Base-by-base conservation (phyloP, 371 early-diverging fungal genomes). In the Rhizopus arrhizus region DNA sequence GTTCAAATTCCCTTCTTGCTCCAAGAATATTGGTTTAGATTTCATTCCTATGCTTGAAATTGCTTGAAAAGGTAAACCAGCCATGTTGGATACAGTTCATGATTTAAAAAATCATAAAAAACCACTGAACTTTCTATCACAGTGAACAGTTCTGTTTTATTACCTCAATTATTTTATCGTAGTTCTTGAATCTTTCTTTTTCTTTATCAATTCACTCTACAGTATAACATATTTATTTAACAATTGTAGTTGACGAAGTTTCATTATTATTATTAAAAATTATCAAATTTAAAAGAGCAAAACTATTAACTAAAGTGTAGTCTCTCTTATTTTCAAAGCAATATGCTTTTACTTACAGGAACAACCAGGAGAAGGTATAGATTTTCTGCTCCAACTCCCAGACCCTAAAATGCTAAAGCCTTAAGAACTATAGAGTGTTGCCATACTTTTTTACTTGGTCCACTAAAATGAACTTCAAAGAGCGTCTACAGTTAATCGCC, bases 251-350 rank as follows among this genome's bases (percentile, higher is more conserved):
- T n/a, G n/a, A 45, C n/a, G n/a, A 45, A 45, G 45, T 45, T 45
- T 45, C n/a, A 4, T 45, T 45, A 45, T 45, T 45, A 45, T 45
- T 45, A 45, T n/a, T n/a, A n/a, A n/a, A n/a, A n/a, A n/a, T n/a
- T n/a, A n/a, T n/a, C n/a, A n/a, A n/a, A n/a, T n/a, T n/a, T n/a
- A n/a, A n/a, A n/a, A n/a, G n/a, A n/a, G n/a, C n/a, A 45, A 45
- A 45, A 45, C 6, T 45, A 45, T 45, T 45, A 45, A 45, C 45
- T 45, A 45, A 45, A 45, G 45, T 45, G 45, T 45, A 53, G 60
- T 58, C 58, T 50, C 58, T 48, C 58, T 50, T 58, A 49, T 48
- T 59, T 56, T 56, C 56, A 56, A 56, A 56, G 56, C 28, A 56
- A 45, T 16, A 33, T 34, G 35, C 53, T 53, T 53, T 40, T 53